A percentile compares a stretch with the other conserved stretches of the same genome.
Evolutionary conservation across 371 early-diverging fungal genomes (phyloP).

Genomic region (Mortierella sp.): DNA sequence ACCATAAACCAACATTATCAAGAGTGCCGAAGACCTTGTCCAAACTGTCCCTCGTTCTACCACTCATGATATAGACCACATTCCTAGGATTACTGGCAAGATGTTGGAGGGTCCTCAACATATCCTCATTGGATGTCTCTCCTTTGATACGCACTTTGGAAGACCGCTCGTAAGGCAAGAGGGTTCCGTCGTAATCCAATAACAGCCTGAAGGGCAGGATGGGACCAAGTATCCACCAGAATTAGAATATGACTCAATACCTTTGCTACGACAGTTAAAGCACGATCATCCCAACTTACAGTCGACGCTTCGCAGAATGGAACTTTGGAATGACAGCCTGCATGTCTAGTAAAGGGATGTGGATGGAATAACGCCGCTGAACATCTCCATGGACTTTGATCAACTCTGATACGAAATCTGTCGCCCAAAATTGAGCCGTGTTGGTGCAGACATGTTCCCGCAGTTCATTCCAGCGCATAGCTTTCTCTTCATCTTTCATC

Average conservation of each 20-base stretch:
- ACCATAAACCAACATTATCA: slow-evolving; percentile 81
- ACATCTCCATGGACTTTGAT: slow-evolving; percentile 68
- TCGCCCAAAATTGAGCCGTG: slow-evolving; percentile 76
- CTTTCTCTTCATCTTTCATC: slow-evolving; percentile 67
- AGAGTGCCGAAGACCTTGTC: slow-evolving; percentile 83
- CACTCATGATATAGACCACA: slow-evolving; percentile 85
- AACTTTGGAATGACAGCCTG: slow-evolving; percentile 58
- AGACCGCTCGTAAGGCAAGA: slow-evolving; percentile 73
- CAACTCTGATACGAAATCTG: slow-evolving; percentile 64
- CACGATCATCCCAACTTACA: slow-evolving; percentile 56
- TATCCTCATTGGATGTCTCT: slow-evolving; percentile 56
- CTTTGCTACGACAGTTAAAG: slow-evolving; percentile 4
- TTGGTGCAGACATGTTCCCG: slow-evolving; percentile 75
- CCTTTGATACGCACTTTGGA: slow-evolving; percentile 55
- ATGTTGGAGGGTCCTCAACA: slow-evolving; percentile 60
- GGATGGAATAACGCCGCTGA: slow-evolving; percentile 63
- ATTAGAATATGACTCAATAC: too few species aligned
- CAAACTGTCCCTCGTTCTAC: slow-evolving; percentile 78
- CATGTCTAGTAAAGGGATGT: slow-evolving; percentile 68
- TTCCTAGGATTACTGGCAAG: slow-evolving; percentile 78
- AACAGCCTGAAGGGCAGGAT: slow-evolving; percentile 58
- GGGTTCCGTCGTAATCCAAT: slow-evolving; percentile 91
- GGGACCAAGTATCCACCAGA: too few species aligned
- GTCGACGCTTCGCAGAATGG: slow-evolving; percentile 61
- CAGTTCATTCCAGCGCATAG: slow-evolving; percentile 69